These are phyloP conservation scores for Fusarium sp. DNA, from an alignment of 2,329 filamentous ascomycete species.

Conservation along the genomic window DNA sequence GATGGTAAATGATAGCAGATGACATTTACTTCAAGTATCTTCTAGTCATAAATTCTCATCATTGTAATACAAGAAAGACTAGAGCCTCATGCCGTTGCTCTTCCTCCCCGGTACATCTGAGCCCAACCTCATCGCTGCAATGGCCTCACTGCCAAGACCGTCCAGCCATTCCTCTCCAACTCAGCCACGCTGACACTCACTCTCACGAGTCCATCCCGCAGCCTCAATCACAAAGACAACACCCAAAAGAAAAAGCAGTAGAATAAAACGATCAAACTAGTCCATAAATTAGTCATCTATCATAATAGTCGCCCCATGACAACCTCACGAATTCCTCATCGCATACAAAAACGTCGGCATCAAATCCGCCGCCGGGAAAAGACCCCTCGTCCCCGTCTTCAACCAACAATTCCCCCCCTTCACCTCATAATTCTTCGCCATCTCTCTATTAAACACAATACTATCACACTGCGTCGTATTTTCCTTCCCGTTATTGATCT, in stretches of 20 bases:
- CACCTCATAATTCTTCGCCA: neutral
- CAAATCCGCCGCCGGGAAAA: neutral
- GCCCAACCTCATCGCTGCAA: neutral
- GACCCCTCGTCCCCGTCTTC: neutral
- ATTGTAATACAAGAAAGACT: fast-evolving
- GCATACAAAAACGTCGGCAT: conserved; percentile 9
- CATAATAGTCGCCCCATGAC: fast-evolving
- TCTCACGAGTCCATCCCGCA: neutral
- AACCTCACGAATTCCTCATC: neutral
- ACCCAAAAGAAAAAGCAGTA: no score
- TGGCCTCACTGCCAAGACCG: neutral
- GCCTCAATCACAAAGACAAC: neutral
- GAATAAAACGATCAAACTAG: fast-evolving
- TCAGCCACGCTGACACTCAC: neutral
- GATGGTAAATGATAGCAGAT: neutral
- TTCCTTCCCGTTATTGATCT: neutral
- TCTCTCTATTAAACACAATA: neutral
- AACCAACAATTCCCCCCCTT: conserved; percentile 9
- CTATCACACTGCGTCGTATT: neutral
- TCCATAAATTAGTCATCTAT: no score
- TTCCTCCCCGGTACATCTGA: fast-evolving
- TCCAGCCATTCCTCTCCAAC: neutral
- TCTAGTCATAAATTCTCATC: neutral
- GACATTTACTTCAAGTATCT: neutral
- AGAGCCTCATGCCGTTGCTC: fast-evolving